A percentile compares a stretch with the other conserved stretches of the same genome.
phyloP scores from a whole-genome alignment of 2,329 filamentous ascomycete genomes.

The Diaporthe capsici region DNA sequence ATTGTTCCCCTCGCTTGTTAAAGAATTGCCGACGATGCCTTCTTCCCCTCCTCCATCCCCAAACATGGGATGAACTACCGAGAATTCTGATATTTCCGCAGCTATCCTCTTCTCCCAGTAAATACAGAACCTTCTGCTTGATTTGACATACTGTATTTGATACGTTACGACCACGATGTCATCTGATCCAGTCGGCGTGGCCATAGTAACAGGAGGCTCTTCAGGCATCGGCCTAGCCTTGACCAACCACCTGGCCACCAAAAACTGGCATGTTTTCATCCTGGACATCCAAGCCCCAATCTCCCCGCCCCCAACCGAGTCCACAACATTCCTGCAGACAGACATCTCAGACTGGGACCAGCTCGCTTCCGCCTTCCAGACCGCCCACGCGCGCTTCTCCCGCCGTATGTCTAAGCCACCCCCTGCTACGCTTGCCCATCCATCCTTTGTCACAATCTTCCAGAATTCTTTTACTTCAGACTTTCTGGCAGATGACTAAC shows the following conservation, averaged over 20 bases:
- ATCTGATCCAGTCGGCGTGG: slow-evolving; percentile 30
- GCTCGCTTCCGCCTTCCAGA: slow-evolving; percentile 24
- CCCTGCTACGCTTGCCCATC: not conserved
- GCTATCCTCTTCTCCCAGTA: not conserved
- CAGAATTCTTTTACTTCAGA: not conserved
- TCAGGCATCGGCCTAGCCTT: slow-evolving; percentile 61
- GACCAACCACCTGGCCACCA: slow-evolving; percentile 54
- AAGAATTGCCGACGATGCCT: slow-evolving; percentile 8
- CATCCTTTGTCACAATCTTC: not conserved
- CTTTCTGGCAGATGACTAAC: not conserved
- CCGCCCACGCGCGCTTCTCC: slow-evolving; percentile 20
- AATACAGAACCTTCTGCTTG: not conserved
- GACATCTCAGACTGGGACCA: slow-evolving; percentile 34
- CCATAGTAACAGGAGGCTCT: slow-evolving; percentile 62
- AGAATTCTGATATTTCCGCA: not conserved
- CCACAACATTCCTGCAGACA: slow-evolving; percentile 20
- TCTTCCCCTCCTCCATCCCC: slow-evolving; percentile 5
- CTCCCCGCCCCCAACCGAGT: not conserved
- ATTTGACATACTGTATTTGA: too few species aligned
- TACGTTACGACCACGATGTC: not conserved
- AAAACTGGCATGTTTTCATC: slow-evolving; percentile 43
- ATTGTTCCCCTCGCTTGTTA: slow-evolving; percentile 2
- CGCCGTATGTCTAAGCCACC: slow-evolving; percentile 1
- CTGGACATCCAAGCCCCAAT: slow-evolving; percentile 25
- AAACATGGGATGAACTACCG: not conserved